These are phyloP conservation scores for Pseudomassariella vexata DNA, from an alignment of 2,329 filamentous ascomycete genomes.

Conservation along the genomic window DNA sequence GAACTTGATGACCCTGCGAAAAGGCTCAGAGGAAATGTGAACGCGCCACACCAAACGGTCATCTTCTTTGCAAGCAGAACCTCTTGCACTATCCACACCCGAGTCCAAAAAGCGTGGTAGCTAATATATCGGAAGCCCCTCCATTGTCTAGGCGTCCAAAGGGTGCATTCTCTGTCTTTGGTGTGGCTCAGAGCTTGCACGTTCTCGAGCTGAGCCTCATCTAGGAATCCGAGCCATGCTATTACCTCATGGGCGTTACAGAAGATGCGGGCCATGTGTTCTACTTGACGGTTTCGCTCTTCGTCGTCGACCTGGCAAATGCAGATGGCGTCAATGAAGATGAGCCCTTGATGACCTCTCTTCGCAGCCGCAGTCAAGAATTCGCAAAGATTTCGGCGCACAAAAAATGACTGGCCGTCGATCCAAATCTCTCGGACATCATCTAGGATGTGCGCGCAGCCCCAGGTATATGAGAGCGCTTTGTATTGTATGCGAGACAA, in stretches of 20 bases:
- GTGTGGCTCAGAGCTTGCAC: slow-evolving; percentile 5
- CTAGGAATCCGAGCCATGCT: slow-evolving; percentile 9
- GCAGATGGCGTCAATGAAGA: slow-evolving; percentile 14
- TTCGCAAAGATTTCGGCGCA: slow-evolving; percentile 10
- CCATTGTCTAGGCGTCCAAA: slow-evolving; percentile 8
- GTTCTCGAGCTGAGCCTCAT: background rate
- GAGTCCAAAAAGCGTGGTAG: slow-evolving; percentile 11
- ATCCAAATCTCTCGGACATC: slow-evolving; percentile 8
- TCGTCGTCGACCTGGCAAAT: slow-evolving; percentile 10
- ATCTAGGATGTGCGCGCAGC: too few species aligned
- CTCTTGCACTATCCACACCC: slow-evolving; percentile 14
- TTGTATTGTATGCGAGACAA: too few species aligned
- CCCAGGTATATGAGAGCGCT: too few species aligned
- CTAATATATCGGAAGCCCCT: slow-evolving; percentile 10
- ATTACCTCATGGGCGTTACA: slow-evolving; percentile 9
- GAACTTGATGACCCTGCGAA: too few species aligned
- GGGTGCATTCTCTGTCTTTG: slow-evolving; percentile 1
- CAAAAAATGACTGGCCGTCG: slow-evolving; percentile 8
- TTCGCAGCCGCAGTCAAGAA: slow-evolving; percentile 7
- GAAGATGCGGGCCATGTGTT: slow-evolving; percentile 10
- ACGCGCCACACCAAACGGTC: slow-evolving; percentile 11
- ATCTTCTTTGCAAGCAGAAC: slow-evolving; percentile 9
- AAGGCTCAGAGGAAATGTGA: slow-evolving; percentile 9
- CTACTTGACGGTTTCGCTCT: slow-evolving; percentile 9
- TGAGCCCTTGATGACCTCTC: slow-evolving; percentile 6